These are phyloP conservation scores for Solanum okadae DNA, from an alignment of 257 asterid species.

Conservation along the genomic window DNA sequence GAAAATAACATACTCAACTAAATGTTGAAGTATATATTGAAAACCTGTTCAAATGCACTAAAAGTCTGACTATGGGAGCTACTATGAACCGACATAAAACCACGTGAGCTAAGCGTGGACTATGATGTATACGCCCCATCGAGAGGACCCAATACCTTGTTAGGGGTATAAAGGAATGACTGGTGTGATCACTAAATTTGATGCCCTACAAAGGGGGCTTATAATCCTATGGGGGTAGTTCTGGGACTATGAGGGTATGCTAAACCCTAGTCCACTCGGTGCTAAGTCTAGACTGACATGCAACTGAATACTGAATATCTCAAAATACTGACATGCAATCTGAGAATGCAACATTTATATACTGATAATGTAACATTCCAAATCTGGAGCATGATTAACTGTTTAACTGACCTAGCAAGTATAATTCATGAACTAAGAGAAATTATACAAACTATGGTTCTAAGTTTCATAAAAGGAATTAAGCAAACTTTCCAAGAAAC, in stretches of 20 bases:
- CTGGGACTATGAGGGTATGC: neutral
- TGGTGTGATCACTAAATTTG: neutral
- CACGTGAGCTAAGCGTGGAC: neutral
- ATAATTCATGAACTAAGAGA: neutral
- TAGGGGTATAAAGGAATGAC: neutral
- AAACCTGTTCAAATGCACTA: neutral
- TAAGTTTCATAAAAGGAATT: neutral
- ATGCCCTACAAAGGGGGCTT: neutral
- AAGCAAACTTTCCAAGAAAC: neutral
- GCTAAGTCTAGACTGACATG: neutral
- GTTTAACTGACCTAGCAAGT: neutral
- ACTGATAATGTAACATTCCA: neutral
- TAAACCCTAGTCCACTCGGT: neutral
- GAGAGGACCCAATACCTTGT: neutral
- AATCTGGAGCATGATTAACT: too few species aligned
- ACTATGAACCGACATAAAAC: too few species aligned
- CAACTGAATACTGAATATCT: neutral
- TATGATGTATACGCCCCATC: neutral
- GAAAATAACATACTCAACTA: too few species aligned
- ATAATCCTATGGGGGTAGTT: neutral
- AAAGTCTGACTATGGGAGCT: neutral
- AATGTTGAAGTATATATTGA: too few species aligned
- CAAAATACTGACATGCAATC: neutral
- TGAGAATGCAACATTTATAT: neutral
- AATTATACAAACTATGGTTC: neutral